Evolutionary conservation across 306 rosid genomes (phyloP), one percentile per base, ranked within the genome.

Genomic region (Cicer pinnatifidum): DNA sequence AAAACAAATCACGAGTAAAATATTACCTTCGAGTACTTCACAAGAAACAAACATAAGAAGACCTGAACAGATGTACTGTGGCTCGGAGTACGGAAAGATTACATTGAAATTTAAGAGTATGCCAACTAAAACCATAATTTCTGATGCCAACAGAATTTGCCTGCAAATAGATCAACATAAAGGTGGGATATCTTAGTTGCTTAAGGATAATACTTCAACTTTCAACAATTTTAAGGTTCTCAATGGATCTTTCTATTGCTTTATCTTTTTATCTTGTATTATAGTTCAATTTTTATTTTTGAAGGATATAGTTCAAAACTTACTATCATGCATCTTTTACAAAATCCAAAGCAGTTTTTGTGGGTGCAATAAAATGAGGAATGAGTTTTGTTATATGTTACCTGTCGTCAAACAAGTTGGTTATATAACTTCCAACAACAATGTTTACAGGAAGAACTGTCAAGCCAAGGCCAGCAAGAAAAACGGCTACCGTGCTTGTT

Each of bases 401-500:
- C 98, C 98, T 87, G 90, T 94, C 98, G 86, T 91, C 91, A 58
- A 94, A 94, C 95, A 87, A 79, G 87, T 94, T 94, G 91, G 96
- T 89, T 62, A 94, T 82, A 84, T 94, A 94, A 85, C 82, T 88
- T 80, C 98, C 98, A 37, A 94, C 96, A 51, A 89, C 19, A 35
- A 89, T 78, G 80, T 94, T 94, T 10, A 94, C 88, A 0, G 98
- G 98, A 83, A 94, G 98, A 85, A 94, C 98, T 0, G 98, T 94
- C 52, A 91, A 84, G 57, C 98, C 98, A 74, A 94, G 84, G 80
- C 90, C 85, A n/a, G 95, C 94, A 75, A 94, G 98, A 80, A 94
- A 94, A 77, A 88, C 77, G 39, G 98, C 96, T 7, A 94, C 97
- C 5, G 73, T 73, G 85, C 97, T 80, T 5, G 98, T 94, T 80